Evolutionary conservation across 2,329 filamentous ascomycete genomes (phyloP).

Genomic region (Zymoseptoria ardabiliae): DNA sequence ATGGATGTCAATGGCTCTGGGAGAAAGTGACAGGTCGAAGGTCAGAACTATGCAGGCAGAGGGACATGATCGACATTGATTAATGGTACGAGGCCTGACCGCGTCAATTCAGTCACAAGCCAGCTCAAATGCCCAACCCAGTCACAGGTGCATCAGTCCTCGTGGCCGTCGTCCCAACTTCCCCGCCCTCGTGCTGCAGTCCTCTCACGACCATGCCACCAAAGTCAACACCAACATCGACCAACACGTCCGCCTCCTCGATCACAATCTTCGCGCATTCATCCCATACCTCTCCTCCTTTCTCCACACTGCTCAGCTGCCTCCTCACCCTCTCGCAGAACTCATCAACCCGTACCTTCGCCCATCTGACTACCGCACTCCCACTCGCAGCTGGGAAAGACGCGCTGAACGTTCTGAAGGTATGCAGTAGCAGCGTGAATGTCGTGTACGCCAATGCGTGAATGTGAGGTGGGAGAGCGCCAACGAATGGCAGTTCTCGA

Average conservation of each 20-base stretch:
- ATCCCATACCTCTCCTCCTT: conserved; percentile 66
- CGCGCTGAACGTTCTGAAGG: conserved; percentile 47
- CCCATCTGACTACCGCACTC: conserved; percentile 96
- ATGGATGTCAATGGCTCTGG: too few species aligned
- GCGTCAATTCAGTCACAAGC: background rate
- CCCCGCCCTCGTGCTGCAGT: conserved; percentile 1
- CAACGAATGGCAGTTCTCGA: conserved; percentile 90
- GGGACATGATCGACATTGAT: background rate
- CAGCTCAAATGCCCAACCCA: background rate
- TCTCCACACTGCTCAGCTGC: conserved; percentile 80
- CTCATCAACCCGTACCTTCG: conserved; percentile 86
- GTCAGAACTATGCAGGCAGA: too few species aligned
- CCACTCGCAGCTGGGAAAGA: conserved; percentile 73
- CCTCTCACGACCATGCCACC: conserved; percentile 67
- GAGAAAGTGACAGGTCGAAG: too few species aligned
- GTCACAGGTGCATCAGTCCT: background rate
- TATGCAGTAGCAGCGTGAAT: conserved; percentile 90
- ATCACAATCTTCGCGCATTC: conserved; percentile 76
- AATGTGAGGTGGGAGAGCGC: conserved; percentile 75
- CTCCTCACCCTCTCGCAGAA: conserved; percentile 78
- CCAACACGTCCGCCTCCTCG: conserved; percentile 70
- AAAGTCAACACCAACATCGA: conserved; percentile 86
- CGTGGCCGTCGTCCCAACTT: background rate
- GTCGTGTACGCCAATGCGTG: conserved; percentile 94
- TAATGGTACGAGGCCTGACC: background rate